Evolutionary conservation across 768 basidiomycete genomes (phyloP), one percentile per base, ranked within the genome.

Genomic region (Auriscalpium vulgare): DNA sequence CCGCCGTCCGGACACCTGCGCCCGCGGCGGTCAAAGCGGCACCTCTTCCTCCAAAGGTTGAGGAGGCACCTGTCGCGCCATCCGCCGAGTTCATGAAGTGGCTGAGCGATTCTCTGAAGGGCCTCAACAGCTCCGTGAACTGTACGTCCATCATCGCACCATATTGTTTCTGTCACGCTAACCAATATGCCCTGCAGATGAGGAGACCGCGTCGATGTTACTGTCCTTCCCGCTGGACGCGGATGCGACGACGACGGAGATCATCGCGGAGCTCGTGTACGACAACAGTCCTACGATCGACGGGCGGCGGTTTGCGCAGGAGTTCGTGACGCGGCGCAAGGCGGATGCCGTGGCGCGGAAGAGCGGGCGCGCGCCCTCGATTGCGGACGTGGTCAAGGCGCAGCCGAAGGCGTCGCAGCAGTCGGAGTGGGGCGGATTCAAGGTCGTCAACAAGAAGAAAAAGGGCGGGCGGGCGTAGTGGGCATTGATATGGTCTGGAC

Each of bases 391-490:
- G 3, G 91, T 97, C 56, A 95, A 93, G 71, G 80, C 87, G 10
- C 84, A 87, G 59, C 92, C 91, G 1, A 91, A 91, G 71, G 75
- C 80, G 2, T 74, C 83, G 17, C 71, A 78, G 43, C 83, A 84
- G 56, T 76, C 81, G 46, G 88, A 90, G 67, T 95, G 93, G 88
- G 83, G 84, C 23, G 85, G 84, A 8, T 93, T 92, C 77, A 95
- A 93, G 72, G 88, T 95, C 6, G 90, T 94, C 52, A 92, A 93
- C 63, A 94, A 95, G 78, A 97, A 95, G 76, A 97, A 92, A 82
- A 91, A 91, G 72, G 80, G 85, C 14, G 79, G 79, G 34, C 76
- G 81, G 63, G 66, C 82, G 47, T 87, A 67, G 74, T 43, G 40
- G 40, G 13, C 13, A 7, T 43, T 43, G 29, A 29, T 29, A 29